Conservation (phyloP, 1,139 yeast genomes). For the Kodamaea alishanica region DNA sequence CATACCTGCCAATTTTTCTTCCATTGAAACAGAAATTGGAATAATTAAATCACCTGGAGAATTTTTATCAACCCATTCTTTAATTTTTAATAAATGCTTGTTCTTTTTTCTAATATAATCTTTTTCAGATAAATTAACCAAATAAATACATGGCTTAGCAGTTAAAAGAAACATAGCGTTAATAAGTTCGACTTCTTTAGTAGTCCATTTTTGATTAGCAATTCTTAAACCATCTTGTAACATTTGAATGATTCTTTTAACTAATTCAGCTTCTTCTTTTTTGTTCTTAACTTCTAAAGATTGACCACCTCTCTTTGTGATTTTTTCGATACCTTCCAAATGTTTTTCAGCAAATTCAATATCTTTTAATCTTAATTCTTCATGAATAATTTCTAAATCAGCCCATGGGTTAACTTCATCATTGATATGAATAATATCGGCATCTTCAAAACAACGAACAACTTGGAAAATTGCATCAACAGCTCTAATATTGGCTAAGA, state of each 20-base stretch:
- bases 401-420: slow-evolving; percentile 97
- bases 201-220: slow-evolving; percentile 85
- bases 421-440: slow-evolving; percentile 95
- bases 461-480: slow-evolving; percentile 98
- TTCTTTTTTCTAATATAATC: slow-evolving; percentile 97
- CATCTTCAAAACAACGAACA: slow-evolving; percentile 96
- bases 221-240: slow-evolving; percentile 86
- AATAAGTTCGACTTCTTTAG: slow-evolving; percentile 85
- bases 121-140: slow-evolving; percentile 88
- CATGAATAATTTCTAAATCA: slow-evolving; percentile 88
- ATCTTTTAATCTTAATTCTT: slow-evolving; percentile 93
- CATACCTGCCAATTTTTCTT: slow-evolving; percentile 89
- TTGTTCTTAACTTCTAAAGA: slow-evolving; percentile 91
- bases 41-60: slow-evolving; percentile 95
- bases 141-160: slow-evolving; percentile 94
- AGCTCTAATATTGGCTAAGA: slow-evolving; percentile 95
- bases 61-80: slow-evolving; percentile 93
- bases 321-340: slow-evolving; percentile 80
- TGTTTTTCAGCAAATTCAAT: slow-evolving; percentile 92
- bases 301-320: slow-evolving; percentile 93
- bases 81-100: slow-evolving; percentile 84
- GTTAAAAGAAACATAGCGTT: slow-evolving; percentile 85
- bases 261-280: slow-evolving; percentile 86
- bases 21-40: slow-evolving; percentile 90
- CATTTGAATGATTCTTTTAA: slow-evolving; percentile 67